phyloP scores from a whole-genome alignment of 208 protist genomes.

The Leishmania gerbilli region DNA sequence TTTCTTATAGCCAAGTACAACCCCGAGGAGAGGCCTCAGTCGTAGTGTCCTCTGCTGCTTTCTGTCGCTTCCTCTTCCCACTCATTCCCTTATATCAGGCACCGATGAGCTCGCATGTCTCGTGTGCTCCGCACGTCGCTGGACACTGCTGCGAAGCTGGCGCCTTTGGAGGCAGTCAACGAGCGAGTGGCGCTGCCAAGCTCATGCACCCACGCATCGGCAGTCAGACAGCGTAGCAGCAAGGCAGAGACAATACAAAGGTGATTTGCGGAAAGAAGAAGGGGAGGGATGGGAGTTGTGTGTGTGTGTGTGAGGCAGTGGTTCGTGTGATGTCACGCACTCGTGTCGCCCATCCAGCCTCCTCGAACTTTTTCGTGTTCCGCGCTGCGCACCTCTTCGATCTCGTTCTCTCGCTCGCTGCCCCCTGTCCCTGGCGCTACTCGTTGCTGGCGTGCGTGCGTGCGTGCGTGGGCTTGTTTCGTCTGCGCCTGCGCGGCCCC shows the following conservation, averaged over 20 bases:
- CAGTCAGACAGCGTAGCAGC: not conserved
- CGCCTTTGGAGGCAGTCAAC: not conserved
- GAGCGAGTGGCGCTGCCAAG: not conserved
- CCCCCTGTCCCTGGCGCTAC: not conserved
- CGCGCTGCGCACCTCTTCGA: not conserved
- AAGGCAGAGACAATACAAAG: not conserved
- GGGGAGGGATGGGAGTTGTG: not conserved
- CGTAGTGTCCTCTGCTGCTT: not conserved
- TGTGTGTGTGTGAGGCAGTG: not conserved
- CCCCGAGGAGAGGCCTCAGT: not conserved
- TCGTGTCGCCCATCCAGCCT: not conserved
- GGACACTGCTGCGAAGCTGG: not conserved
- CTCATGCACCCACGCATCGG: not conserved
- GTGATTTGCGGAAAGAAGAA: not conserved
- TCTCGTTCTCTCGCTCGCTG: not conserved
- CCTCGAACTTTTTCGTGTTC: not conserved
- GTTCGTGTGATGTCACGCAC: too few species aligned
- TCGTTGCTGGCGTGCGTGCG: not conserved
- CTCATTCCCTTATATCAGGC: not conserved
- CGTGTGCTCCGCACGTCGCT: not conserved
- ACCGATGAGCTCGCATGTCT: not conserved
- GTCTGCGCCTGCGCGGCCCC: not conserved
- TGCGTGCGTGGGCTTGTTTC: not conserved
- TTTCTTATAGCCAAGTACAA: constrained; percentile 61
- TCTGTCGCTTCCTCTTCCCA: not conserved